Evolutionary conservation across 352 stramenopile genomes (phyloP).

Genomic region (Globisporangium camurandrum): DNA sequence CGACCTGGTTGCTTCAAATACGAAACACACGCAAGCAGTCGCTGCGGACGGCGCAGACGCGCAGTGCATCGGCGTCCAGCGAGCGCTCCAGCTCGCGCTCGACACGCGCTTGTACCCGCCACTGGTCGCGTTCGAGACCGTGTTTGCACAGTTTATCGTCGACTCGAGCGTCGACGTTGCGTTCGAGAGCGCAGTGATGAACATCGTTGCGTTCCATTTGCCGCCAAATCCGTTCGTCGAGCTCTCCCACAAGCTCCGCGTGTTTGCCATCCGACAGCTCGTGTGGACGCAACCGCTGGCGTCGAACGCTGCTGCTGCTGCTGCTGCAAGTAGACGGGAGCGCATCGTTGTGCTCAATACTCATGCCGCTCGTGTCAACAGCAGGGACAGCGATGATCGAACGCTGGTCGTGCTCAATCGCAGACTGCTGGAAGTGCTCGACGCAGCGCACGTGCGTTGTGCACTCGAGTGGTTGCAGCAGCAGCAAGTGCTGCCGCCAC

Average conservation of each 20-base stretch:
- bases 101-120: slow-evolving; percentile 25
- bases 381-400: not conserved
- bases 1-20: not conserved
- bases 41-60: not conserved
- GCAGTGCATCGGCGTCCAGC: slow-evolving; percentile 20
- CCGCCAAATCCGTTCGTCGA: slow-evolving; percentile 44
- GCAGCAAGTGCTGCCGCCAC: slow-evolving; percentile 12
- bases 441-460: slow-evolving; percentile 4
- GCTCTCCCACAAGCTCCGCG: slow-evolving; percentile 25
- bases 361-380: too few relatives aligned
- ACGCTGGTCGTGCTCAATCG: slow-evolving; percentile 13
- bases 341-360: not conserved
- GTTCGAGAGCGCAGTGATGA: slow-evolving; percentile 44
- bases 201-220: slow-evolving; percentile 27
- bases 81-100: slow-evolving; percentile 21
- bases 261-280: slow-evolving; percentile 28
- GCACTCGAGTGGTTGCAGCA: slow-evolving; percentile 18
- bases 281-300: slow-evolving; percentile 17
- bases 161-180: slow-evolving; percentile 37
- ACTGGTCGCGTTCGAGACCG: slow-evolving; percentile 27
- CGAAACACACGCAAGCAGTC: not conserved
- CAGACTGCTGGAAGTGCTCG: slow-evolving; percentile 13
- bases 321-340: too few relatives aligned
- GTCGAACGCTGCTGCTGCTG: too few relatives aligned
- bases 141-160: slow-evolving; percentile 41